Evolutionary conservation across 345 rosid genomes (phyloP).

Genomic region (Triadica sebifera): DNA sequence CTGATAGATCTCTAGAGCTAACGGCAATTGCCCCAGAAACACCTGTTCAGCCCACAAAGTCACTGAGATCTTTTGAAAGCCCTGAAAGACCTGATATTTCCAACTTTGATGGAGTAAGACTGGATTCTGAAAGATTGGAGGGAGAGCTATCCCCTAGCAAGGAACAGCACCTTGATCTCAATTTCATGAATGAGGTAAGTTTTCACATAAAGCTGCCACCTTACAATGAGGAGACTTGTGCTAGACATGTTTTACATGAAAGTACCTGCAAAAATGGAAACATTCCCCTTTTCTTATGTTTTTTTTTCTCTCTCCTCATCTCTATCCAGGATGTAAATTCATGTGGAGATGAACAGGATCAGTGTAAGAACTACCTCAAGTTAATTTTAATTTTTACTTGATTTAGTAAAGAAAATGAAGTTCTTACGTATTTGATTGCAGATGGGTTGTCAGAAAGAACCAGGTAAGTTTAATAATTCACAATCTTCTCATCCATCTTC

Average conservation of each 20-base stretch:
- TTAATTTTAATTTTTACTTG: conserved; percentile 4
- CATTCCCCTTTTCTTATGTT: background rate
- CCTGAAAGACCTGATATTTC: conserved; percentile 32
- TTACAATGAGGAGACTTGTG: background rate
- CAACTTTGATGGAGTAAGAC: conserved; percentile 23
- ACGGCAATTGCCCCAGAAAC: conserved; percentile 66
- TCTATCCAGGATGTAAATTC: conserved; percentile 35
- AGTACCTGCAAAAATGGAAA: background rate
- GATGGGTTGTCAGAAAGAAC: conserved; percentile 66
- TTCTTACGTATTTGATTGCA: conserved; percentile 35
- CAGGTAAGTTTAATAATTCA: conserved; percentile 27
- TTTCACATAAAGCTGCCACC: background rate
- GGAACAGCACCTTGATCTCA: conserved; percentile 42
- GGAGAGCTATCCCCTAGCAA: conserved; percentile 21
- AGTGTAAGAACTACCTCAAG: conserved; percentile 36
- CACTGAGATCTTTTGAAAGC: conserved; percentile 39
- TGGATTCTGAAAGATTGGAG: conserved; percentile 20
- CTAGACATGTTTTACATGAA: conserved; percentile 1
- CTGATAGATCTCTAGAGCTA: conserved; percentile 25
- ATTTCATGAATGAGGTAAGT: conserved; percentile 43
- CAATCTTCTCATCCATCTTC: background rate
- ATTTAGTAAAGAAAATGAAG: background rate
- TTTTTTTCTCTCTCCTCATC: conserved; percentile 4
- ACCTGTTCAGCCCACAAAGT: conserved; percentile 42
- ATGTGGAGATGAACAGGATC: conserved; percentile 24